Evolutionary conservation across 2,329 filamentous ascomycete species (phyloP).

Genomic region (Zasmidium cellare): DNA sequence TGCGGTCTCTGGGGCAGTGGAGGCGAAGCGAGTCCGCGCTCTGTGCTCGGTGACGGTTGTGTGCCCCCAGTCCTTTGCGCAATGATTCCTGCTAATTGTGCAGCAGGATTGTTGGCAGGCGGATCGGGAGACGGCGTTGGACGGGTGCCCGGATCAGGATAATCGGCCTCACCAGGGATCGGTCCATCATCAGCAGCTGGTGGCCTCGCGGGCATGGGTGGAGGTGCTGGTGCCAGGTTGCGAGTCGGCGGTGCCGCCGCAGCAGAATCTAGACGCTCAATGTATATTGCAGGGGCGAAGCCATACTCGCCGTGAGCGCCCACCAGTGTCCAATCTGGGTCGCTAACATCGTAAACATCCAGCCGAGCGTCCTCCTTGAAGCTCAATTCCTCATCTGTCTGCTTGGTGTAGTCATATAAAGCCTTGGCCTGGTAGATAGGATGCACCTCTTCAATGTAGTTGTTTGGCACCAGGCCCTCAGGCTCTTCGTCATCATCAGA

Average conservation of each 20-base stretch:
- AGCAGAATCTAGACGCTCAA: slow-evolving; percentile 64
- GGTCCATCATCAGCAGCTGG: slow-evolving; percentile 37
- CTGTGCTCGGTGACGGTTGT: slow-evolving; percentile 23
- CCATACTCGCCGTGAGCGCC: slow-evolving; percentile 83
- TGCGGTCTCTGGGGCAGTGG: slow-evolving; percentile 56
- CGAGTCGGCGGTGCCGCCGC: slow-evolving; percentile 42
- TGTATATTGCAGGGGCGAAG: slow-evolving; percentile 95
- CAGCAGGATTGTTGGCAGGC: slow-evolving; percentile 52
- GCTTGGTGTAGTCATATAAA: slow-evolving; percentile 96
- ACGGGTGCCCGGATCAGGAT: slow-evolving; percentile 46
- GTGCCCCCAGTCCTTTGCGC: slow-evolving; percentile 47
- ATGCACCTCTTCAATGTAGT: slow-evolving; percentile 85
- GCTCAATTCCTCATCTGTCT: slow-evolving; percentile 96
- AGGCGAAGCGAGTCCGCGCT: slow-evolving; percentile 46
- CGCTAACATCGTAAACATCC: slow-evolving; percentile 82
- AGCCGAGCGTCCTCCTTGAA: slow-evolving; percentile 86
- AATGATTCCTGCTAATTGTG: slow-evolving; percentile 57
- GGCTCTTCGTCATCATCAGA: slow-evolving; percentile 88
- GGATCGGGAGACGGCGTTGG: slow-evolving; percentile 44
- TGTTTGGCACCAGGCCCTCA: slow-evolving; percentile 85
- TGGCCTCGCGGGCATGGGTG: slow-evolving; percentile 43
- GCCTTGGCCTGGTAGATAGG: slow-evolving; percentile 74
- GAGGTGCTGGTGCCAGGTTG: slow-evolving; percentile 28
- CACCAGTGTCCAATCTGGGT: slow-evolving; percentile 95
- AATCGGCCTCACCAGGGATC: slow-evolving; percentile 42